These are phyloP conservation scores for Stellera chamaejasme DNA, from an alignment of 345 rosid species.

Conservation along the genomic window DNA sequence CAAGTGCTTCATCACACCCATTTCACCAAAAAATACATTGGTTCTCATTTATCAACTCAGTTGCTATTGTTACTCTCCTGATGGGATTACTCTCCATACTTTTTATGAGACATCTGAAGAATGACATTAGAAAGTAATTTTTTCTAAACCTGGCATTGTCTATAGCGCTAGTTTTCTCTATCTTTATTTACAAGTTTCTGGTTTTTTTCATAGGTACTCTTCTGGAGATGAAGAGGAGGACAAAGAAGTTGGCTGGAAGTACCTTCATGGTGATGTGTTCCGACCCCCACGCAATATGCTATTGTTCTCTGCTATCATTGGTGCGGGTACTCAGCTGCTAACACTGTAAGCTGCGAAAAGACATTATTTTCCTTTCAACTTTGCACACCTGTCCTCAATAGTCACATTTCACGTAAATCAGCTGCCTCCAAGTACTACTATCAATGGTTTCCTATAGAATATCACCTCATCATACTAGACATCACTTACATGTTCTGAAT, in stretches of 20 bases:
- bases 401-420: not conserved
- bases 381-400: not conserved
- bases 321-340: constrained; percentile 69
- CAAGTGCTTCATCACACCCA: constrained; percentile 41
- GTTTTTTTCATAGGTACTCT: constrained; percentile 31
- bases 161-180: constrained; percentile 1
- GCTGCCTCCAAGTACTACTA: too few relatives aligned
- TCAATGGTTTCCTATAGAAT: too few relatives aligned
- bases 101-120: constrained; percentile 55
- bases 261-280: constrained; percentile 67
- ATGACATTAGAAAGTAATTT: constrained; percentile 54
- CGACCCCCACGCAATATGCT: constrained; percentile 51
- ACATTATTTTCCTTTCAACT: not conserved
- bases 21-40: constrained; percentile 50
- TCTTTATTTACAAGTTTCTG: constrained; percentile 7
- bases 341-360: constrained; percentile 47
- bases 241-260: constrained; percentile 75
- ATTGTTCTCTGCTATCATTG: constrained; percentile 68
- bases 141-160: constrained; percentile 1
- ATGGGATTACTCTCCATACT: constrained; percentile 49
- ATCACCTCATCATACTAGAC: too few relatives aligned
- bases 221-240: constrained; percentile 69
- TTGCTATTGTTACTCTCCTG: constrained; percentile 38
- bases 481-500: too few relatives aligned
- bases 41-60: constrained; percentile 62